A percentile compares a stretch with the other conserved stretches of the same genome.
These are phyloP conservation scores for Hymenoscyphus repandus DNA, from an alignment of 2,329 filamentous ascomycete genomes.

Conservation along the genomic window DNA sequence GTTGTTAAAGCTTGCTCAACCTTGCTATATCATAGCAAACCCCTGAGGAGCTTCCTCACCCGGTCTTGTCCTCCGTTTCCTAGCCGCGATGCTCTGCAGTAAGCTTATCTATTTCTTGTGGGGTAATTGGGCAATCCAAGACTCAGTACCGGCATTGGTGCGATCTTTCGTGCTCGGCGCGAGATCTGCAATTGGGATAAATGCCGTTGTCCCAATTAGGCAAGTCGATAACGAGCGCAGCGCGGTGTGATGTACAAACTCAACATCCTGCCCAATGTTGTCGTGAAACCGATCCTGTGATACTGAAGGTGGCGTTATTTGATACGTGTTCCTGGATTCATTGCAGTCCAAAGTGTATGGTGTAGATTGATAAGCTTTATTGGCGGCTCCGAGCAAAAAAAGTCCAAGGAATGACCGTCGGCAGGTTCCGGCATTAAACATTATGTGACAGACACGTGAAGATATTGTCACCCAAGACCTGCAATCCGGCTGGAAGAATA, in stretches of 20 bases:
- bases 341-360: not conserved
- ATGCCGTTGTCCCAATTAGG: slow-evolving; percentile 4
- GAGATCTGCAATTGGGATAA: slow-evolving; percentile 6
- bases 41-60: slow-evolving; percentile 5
- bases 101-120: slow-evolving; percentile 6
- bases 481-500: too few relatives aligned
- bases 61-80: not conserved
- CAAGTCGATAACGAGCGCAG: slow-evolving; percentile 1
- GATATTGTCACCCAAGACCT: too few relatives aligned
- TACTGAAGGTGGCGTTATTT: not conserved
- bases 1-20: not conserved
- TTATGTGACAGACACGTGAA: too few relatives aligned
- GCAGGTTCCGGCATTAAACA: too few relatives aligned
- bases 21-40: not conserved
- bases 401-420: too few relatives aligned
- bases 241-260: not conserved
- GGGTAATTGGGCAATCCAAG: slow-evolving; percentile 4
- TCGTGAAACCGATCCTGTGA: not conserved
- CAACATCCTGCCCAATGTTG: not conserved
- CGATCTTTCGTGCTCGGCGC: slow-evolving; percentile 5
- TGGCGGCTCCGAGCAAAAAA: not conserved
- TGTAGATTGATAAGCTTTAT: not conserved
- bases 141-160: slow-evolving; percentile 3
- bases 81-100: slow-evolving; percentile 1
- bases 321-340: not conserved